phyloP scores from a whole-genome alignment of 306 rosid species.

The Cucumis sativus region DNA sequence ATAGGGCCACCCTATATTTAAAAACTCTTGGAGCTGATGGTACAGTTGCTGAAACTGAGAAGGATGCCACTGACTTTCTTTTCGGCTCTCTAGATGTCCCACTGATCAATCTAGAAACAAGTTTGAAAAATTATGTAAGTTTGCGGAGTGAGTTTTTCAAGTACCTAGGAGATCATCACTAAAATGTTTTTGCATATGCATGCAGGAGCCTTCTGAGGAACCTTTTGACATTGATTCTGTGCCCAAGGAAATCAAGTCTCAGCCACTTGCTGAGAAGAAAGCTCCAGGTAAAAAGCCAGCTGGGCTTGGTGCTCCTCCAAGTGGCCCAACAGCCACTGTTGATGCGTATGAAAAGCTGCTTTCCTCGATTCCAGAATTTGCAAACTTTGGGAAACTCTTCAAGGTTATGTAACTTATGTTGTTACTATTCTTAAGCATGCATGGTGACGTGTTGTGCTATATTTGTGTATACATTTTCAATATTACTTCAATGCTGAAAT shows the following conservation, averaged over 20 bases:
- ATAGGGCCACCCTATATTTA: slow-evolving; percentile 89
- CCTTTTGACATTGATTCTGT: slow-evolving; percentile 73
- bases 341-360: slow-evolving; percentile 79
- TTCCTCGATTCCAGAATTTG: slow-evolving; percentile 59
- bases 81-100: slow-evolving; percentile 86
- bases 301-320: slow-evolving; percentile 74
- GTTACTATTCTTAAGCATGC: slow-evolving; percentile 10
- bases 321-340: slow-evolving; percentile 54
- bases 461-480: neutral
- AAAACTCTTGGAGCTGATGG: slow-evolving; percentile 78
- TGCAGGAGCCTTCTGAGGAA: slow-evolving; percentile 85
- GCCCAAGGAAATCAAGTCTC: slow-evolving; percentile 80
- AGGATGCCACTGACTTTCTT: slow-evolving; percentile 56
- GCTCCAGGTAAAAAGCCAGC: slow-evolving; percentile 83
- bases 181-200: slow-evolving; percentile 20
- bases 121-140: slow-evolving; percentile 78
- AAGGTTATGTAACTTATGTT: slow-evolving; percentile 73
- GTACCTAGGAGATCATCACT: slow-evolving; percentile 7
- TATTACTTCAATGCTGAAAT: neutral
- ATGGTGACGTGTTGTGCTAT: neutral
- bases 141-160: neutral
- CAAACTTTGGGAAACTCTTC: slow-evolving; percentile 73
- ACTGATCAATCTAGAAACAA: slow-evolving; percentile 72
- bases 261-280: slow-evolving; percentile 87
- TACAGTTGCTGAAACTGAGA: slow-evolving; percentile 55